phyloP scores from a whole-genome alignment of 257 asterid genomes.

The Pogostemon cablin region DNA sequence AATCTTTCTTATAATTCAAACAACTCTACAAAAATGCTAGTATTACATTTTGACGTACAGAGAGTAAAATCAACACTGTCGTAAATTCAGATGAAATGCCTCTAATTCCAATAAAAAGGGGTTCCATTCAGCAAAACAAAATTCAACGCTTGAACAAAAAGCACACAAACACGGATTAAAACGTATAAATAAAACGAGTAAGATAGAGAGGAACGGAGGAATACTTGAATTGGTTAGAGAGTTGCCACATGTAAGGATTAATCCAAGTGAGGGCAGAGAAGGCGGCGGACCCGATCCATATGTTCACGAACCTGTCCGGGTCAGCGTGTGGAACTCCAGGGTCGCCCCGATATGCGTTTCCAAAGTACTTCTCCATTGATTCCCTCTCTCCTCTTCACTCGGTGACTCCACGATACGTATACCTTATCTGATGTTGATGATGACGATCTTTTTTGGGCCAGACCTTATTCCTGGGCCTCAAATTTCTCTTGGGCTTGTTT shows the following conservation, averaged over 20 bases:
- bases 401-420: neutral
- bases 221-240: slow-evolving; percentile 79
- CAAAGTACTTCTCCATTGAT: slow-evolving; percentile 89
- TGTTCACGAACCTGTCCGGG: slow-evolving; percentile 61
- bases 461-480: neutral
- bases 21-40: neutral
- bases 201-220: neutral
- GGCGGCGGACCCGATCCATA: slow-evolving; percentile 73
- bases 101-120: neutral
- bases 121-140: neutral
- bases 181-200: neutral
- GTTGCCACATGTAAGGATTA: slow-evolving; percentile 88
- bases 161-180: neutral
- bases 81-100: slow-evolving; percentile 1
- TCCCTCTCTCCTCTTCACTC: neutral
- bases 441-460: neutral
- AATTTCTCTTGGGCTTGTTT: neutral
- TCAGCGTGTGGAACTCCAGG: slow-evolving; percentile 89
- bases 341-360: slow-evolving; percentile 93
- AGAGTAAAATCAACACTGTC: neutral
- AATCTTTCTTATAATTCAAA: slow-evolving; percentile 8
- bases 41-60: neutral
- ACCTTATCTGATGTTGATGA: slow-evolving; percentile 35
- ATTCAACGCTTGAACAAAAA: neutral
- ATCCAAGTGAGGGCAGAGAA: slow-evolving; percentile 77